Evolutionary conservation across 75 land plant species (phyloP), one percentile per base, ranked within the genome.

Genomic region (Chamaecyparis obtusa): DNA sequence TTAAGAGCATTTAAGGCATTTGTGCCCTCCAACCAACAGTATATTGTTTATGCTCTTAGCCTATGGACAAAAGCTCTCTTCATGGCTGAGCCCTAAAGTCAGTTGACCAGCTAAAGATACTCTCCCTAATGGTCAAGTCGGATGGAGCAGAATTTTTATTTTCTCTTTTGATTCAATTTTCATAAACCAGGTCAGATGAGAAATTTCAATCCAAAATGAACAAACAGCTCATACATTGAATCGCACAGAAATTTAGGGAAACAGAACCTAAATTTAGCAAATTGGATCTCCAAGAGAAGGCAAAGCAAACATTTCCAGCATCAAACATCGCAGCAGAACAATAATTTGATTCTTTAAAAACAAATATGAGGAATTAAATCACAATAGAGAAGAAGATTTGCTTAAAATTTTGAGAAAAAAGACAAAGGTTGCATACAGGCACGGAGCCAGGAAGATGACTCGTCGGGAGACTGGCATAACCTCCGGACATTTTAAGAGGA

Each of bases 401-500:
- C 37, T 76, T 75, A 33, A 76, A 15, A 35, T 7, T 43, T 79
- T 43, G 7, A 43, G 37, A 21, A 21, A 19, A 41, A 79, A 41
- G 35, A 41, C 41, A 37, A 19, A 37, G 41, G 27, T 79, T 17
- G 43, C 83, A 43, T 79, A 44, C 83, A 80, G 83, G 83, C 49
- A 80, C 83, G 13, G 51, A 80, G 41, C 83, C 83, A 11, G 32
- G 83, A 44, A 80, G 49, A 80, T 80, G 83, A 27, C 51, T 80
- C 48, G 83, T 27, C 24, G 83, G 83, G 27, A 80, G 83, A 80
- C 83, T 80, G 5, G 83, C 44, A 21, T 80, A 80, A 27, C 48
- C 83, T 10, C 83, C 15, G n/a, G 83, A 44, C 27, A 80, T 41
- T 80, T 80, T 43, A 80, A 80, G 30, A n/a, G 48, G 24, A 8